These are phyloP conservation scores for Aspergillus nomiae DNA, from an alignment of 2,329 filamentous ascomycete genomes.

Conservation along the genomic window DNA sequence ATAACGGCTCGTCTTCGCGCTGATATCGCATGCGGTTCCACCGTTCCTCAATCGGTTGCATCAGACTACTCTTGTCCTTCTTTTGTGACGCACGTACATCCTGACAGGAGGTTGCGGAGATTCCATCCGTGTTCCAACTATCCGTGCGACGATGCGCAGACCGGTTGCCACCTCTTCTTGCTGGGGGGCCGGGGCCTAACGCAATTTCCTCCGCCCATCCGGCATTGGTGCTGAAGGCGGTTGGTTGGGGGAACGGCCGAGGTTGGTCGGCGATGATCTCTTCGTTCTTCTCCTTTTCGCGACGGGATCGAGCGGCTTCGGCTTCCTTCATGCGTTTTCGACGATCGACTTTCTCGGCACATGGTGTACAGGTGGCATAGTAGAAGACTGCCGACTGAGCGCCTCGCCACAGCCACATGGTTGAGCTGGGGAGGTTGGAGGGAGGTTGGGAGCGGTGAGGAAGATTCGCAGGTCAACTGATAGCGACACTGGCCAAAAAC, in stretches of 20 bases:
- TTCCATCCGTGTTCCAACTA: conserved; percentile 59
- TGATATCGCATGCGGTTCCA: conserved; percentile 83
- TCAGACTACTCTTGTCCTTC: conserved; percentile 50
- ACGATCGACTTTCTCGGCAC: conserved; percentile 69
- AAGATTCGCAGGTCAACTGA: conserved; percentile 3
- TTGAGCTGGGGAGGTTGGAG: conserved; percentile 14
- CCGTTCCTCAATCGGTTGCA: conserved; percentile 52
- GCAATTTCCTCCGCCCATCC: conserved; percentile 87
- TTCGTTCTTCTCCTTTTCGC: conserved; percentile 65
- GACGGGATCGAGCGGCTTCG: conserved; percentile 68
- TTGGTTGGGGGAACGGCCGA: conserved; percentile 72
- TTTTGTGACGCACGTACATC: conserved; percentile 34
- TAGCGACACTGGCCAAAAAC: background rate
- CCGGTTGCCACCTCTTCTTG: conserved; percentile 55
- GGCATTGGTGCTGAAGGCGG: conserved; percentile 80
- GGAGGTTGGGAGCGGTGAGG: conserved; percentile 8
- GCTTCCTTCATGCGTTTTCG: conserved; percentile 72
- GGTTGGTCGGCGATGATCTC: conserved; percentile 65
- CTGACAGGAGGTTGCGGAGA: conserved; percentile 41
- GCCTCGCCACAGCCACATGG: conserved; percentile 52
- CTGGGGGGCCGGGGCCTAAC: conserved; percentile 74
- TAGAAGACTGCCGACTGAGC: conserved; percentile 54
- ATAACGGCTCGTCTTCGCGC: conserved; percentile 83
- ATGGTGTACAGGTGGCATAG: conserved; percentile 56
- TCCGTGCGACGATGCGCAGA: conserved; percentile 57